phyloP scores from a whole-genome alignment of 495 filamentous ascomycete genomes.

The Lepidopterella palustris region DNA sequence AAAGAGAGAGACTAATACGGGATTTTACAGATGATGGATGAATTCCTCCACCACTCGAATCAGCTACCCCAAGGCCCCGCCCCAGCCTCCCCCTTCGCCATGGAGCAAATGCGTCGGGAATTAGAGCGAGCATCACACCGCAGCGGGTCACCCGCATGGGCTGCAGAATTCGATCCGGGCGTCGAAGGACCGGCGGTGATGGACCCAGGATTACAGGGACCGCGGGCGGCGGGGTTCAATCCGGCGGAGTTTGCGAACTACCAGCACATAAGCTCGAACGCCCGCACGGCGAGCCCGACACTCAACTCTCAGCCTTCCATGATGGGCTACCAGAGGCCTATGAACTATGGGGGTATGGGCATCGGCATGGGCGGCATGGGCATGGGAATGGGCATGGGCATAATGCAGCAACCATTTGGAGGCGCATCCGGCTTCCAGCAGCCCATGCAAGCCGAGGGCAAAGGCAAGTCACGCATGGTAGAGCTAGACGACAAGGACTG shows the following conservation, averaged over 20 bases:
- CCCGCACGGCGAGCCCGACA: constrained; percentile 51
- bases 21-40: constrained; percentile 74
- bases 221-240: constrained; percentile 55
- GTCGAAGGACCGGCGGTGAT: constrained; percentile 61
- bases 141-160: constrained; percentile 59
- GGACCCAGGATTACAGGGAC: constrained; percentile 56
- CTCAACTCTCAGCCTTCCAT: constrained; percentile 45
- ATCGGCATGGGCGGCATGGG: constrained; percentile 38
- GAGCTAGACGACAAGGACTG: constrained; percentile 91
- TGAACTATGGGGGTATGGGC: constrained; percentile 46
- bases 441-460: constrained; percentile 56
- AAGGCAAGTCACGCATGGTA: constrained; percentile 85
- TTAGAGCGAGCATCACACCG: constrained; percentile 51
- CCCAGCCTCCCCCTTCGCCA: constrained; percentile 51
- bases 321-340: constrained; percentile 54
- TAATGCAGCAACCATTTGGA: constrained; percentile 35
- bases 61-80: constrained; percentile 48
- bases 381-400: constrained; percentile 31
- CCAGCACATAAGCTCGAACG: constrained; percentile 60
- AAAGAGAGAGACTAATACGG: constrained; percentile 27
- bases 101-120: constrained; percentile 64
- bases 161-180: constrained; percentile 59
- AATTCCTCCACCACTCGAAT: constrained; percentile 72
- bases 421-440: constrained; percentile 47
- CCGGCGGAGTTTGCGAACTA: constrained; percentile 83